Conservation (phyloP, 2,329 filamentous ascomycete species). For the Aureobasidium sp. region DNA sequence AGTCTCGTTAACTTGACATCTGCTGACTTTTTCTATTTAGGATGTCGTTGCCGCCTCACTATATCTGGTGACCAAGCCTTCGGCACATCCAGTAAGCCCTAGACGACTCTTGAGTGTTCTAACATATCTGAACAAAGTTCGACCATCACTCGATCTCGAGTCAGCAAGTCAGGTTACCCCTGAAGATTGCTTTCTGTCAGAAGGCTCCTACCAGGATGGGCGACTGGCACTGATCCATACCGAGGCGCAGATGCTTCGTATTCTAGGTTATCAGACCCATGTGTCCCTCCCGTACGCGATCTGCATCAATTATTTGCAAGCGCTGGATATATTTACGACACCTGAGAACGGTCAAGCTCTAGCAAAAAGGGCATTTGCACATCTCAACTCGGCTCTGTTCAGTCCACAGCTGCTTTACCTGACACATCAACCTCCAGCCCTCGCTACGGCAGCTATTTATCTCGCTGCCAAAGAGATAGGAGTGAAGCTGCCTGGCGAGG, state of each 20-base stretch:
- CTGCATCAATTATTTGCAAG: slow-evolving; percentile 85
- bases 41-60: slow-evolving; percentile 73
- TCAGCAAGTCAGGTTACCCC: not conserved
- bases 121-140: slow-evolving; percentile 61
- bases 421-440: slow-evolving; percentile 77
- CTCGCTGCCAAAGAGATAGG: slow-evolving; percentile 70
- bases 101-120: slow-evolving; percentile 80
- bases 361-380: slow-evolving; percentile 57
- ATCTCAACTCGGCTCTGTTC: slow-evolving; percentile 78
- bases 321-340: slow-evolving; percentile 57
- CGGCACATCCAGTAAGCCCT: slow-evolving; percentile 63
- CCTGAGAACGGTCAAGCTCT: slow-evolving; percentile 41
- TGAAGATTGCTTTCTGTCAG: slow-evolving; percentile 36
- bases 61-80: slow-evolving; percentile 76
- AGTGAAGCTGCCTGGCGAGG: slow-evolving; percentile 68
- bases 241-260: slow-evolving; percentile 67
- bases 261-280: slow-evolving; percentile 73
- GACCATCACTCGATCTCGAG: slow-evolving; percentile 34
- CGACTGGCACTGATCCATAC: slow-evolving; percentile 58
- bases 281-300: slow-evolving; percentile 79
- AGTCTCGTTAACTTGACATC: not conserved
- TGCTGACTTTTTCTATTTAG: slow-evolving; percentile 35
- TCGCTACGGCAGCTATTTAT: slow-evolving; percentile 86
- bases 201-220: slow-evolving; percentile 59
- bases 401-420: slow-evolving; percentile 84